Evolutionary conservation across 768 basidiomycete genomes (phyloP), one percentile per base, ranked within the genome.

Genomic region (Leucosporidium scottii): DNA sequence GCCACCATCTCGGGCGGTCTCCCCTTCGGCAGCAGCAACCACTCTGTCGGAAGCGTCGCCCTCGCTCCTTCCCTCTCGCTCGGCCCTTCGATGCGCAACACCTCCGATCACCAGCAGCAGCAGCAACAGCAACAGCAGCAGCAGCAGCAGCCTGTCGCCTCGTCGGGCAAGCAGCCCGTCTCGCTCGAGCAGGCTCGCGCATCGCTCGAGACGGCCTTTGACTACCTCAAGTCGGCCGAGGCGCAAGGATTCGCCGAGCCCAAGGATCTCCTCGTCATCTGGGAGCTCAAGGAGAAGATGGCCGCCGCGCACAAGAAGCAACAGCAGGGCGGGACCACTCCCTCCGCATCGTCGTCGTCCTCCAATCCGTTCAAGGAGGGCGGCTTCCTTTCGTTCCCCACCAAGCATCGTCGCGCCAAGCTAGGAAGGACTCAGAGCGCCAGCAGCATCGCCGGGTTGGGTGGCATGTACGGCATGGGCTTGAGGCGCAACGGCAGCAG

Each of bases 1-100:
- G 59, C 66, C 1, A 72, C 67, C 48, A 72, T 72, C 65, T 72
- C 71, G n/a, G 71, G 71, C 54, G 71, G 71, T 21, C 58, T 61
- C 8, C 65, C 71, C 3, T 72, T 68, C 55, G 47, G 58, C 28
- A 30, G 56, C 62, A 34, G 23, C 53, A 15, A 9, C 36, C 20
- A n/a, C 62, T 39, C n/a, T 39, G 21, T 54, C 58, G 30, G 65
- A 59, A 30, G 55, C 54, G 65, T 21, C 65, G 17, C 36, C 65
- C 28, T 66, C 65, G n/a, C 36, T 55, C 30, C 55, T 59, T 27
- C 58, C 28, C 25, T 65, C 58, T 21, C 39, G 12, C 48, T 54
- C 49, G 47, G 51, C 15, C n/a, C 62, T 23, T 7, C 48, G 10
- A 17, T 48, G 23, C 9, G 21, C 12, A 12, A 50, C 13, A 20